Evolutionary conservation across 2,329 filamentous ascomycete genomes (phyloP), one percentile per base, ranked within the genome.

Genomic region (Plenodomus tracheiphilus): DNA sequence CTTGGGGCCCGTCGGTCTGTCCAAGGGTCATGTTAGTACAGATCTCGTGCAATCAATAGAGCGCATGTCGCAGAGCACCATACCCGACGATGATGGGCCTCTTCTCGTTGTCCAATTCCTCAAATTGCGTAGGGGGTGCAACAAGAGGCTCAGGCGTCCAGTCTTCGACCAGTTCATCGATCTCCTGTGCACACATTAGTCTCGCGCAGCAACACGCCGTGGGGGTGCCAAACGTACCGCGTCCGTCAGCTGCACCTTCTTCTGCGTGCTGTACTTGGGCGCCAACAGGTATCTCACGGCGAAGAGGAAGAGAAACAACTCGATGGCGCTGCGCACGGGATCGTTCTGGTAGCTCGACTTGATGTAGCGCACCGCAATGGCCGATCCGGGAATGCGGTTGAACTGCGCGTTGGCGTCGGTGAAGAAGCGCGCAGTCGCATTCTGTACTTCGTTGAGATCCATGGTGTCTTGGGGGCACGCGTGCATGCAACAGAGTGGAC

Each of bases 301-400:
- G 77, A 99, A 99, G 46, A 99, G 84, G 62, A 99, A 89, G 51
- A 99, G 81, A 59, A 97, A 86, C 42, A 99, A 79, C 75, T 99
- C 94, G 60, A 99, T 90, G 34, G 90, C 91, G 43, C 91, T 96
- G 45, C 95, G 88, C 47, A 97, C 85, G 9, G 94, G 94, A 66
- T 99, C 94, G 70, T 99, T 88, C 77, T 99, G 94, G 78, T 99
- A 97, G 71, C 91, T 96, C 49, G 91, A 96, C 73, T 90, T 90
- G 70, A 99, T 91, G 75, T 99, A 99, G 55, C 94, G 89, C 62
- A 96, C 84, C 65, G 97, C 81, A 62, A 99, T 96, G 36, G 93
- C 89, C 22, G 93, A 97, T 43, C 94, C 94, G 22, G 94, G 95
- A 34, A 99, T 83, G 67, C 88, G 90, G 66, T 97, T 92, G 70